These are phyloP conservation scores for Selaginella moellendorffii DNA, from an alignment of 75 land plant genomes.

Conservation along the genomic window DNA sequence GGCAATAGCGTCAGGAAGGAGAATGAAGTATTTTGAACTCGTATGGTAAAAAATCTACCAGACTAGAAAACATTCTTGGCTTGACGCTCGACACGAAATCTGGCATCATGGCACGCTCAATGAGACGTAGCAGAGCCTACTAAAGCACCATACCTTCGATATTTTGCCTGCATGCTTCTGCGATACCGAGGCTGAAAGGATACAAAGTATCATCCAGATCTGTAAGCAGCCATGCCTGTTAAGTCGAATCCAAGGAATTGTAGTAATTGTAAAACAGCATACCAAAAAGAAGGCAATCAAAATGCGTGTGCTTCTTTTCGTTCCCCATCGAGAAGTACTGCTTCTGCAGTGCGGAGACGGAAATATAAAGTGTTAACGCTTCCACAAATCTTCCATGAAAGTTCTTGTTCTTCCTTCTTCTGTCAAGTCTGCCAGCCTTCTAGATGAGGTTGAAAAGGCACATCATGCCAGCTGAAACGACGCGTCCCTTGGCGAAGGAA, in stretches of 20 bases:
- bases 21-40: too few relatives aligned
- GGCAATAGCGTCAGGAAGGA: too few relatives aligned
- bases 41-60: constrained; percentile 3
- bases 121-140: constrained; percentile 1
- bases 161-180: neutral
- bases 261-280: neutral
- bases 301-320: constrained; percentile 12
- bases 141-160: neutral
- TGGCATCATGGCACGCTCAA: neutral
- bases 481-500: constrained; percentile 2
- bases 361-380: too few relatives aligned
- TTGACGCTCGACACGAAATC: too few relatives aligned
- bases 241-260: too few relatives aligned
- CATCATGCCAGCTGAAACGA: neutral
- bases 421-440: neutral
- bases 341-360: too few relatives aligned
- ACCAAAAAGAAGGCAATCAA: constrained; percentile 48
- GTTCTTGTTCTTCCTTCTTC: neutral
- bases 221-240: too few relatives aligned
- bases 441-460: neutral
- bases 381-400: too few relatives aligned
- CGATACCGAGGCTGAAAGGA: constrained; percentile 7
- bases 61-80: neutral
- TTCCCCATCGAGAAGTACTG: neutral
- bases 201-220: constrained; percentile 10